Evolutionary conservation across 1,284 basidiomycete species (phyloP).

Genomic region (Acaromyces ingoldii): DNA sequence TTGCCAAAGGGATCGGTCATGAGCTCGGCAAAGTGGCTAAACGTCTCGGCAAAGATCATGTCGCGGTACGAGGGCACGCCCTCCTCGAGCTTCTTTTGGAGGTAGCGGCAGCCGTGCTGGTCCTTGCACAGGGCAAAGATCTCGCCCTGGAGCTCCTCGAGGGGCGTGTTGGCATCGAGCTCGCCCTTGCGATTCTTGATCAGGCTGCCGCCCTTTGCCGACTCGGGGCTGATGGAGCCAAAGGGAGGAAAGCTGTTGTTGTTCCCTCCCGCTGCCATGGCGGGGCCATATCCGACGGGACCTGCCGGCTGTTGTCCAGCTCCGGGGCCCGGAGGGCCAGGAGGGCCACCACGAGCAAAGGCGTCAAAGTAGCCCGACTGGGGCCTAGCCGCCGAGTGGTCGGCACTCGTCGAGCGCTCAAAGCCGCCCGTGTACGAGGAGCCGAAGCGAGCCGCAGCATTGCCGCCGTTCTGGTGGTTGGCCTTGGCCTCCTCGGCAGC

Average conservation of each 20-base stretch:
- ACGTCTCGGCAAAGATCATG: slow-evolving; percentile 99
- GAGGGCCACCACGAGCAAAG: slow-evolving; percentile 15
- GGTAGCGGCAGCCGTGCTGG: slow-evolving; percentile 95
- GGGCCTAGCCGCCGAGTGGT: slow-evolving; percentile 18
- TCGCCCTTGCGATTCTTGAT: slow-evolving; percentile 86
- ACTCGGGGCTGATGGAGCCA: too few relatives aligned
- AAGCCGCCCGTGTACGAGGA: slow-evolving; percentile 27
- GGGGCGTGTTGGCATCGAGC: slow-evolving; percentile 68
- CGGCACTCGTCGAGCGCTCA: slow-evolving; percentile 15
- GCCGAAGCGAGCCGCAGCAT: slow-evolving; percentile 29
- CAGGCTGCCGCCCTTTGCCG: too few relatives aligned
- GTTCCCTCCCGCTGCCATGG: too few relatives aligned
- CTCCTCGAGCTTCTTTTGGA: slow-evolving; percentile 99
- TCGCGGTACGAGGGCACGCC: slow-evolving; percentile 69
- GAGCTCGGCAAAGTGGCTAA: slow-evolving; percentile 92
- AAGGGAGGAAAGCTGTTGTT: too few relatives aligned
- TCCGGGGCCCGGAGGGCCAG: too few relatives aligned
- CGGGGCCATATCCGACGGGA: too few relatives aligned
- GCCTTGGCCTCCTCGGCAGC: background rate
- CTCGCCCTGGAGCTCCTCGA: slow-evolving; percentile 90
- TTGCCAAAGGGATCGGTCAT: slow-evolving; percentile 99
- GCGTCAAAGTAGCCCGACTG: slow-evolving; percentile 39
- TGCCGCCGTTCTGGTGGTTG: slow-evolving; percentile 16
- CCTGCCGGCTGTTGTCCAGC: too few relatives aligned
- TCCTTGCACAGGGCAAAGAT: slow-evolving; percentile 93